Conservation (phyloP, 2,329 filamentous ascomycete genomes). For the Trichoderma harzianum region DNA sequence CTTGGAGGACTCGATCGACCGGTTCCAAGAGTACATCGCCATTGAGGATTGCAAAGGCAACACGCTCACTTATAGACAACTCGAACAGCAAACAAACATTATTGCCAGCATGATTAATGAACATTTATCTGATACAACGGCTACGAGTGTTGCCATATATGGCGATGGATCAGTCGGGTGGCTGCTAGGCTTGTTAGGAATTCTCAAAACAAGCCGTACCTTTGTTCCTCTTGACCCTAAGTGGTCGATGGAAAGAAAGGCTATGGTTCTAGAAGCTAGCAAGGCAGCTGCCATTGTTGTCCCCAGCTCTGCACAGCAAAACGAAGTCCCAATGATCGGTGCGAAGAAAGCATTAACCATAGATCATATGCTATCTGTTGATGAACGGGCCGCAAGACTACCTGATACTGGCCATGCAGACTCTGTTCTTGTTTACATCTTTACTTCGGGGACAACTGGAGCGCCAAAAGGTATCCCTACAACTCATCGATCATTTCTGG, state of each 20-base stretch:
- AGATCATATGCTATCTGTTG: background rate
- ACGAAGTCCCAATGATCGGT: background rate
- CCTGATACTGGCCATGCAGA: background rate
- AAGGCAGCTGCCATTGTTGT: background rate
- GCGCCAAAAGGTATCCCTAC: conserved; percentile 16
- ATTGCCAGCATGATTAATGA: background rate
- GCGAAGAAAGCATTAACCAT: background rate
- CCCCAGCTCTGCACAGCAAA: background rate
- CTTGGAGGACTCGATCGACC: background rate
- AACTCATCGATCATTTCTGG: conserved; percentile 3
- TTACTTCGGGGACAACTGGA: conserved; percentile 16
- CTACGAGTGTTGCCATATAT: background rate
- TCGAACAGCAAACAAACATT: background rate
- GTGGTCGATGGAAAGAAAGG: conserved; percentile 7
- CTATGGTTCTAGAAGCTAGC: background rate
- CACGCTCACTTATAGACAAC: background rate
- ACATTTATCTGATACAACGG: background rate
- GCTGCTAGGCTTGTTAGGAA: conserved; percentile 8
- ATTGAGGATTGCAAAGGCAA: background rate
- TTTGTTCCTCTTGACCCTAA: conserved; percentile 16
- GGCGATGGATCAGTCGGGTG: conserved; percentile 11
- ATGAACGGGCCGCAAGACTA: background rate
- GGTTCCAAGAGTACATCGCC: background rate
- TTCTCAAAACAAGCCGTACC: conserved; percentile 2
- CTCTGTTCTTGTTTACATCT: conserved; percentile 9